phyloP scores from a whole-genome alignment of 352 stramenopile genomes.

The Phytophthora idaei region DNA sequence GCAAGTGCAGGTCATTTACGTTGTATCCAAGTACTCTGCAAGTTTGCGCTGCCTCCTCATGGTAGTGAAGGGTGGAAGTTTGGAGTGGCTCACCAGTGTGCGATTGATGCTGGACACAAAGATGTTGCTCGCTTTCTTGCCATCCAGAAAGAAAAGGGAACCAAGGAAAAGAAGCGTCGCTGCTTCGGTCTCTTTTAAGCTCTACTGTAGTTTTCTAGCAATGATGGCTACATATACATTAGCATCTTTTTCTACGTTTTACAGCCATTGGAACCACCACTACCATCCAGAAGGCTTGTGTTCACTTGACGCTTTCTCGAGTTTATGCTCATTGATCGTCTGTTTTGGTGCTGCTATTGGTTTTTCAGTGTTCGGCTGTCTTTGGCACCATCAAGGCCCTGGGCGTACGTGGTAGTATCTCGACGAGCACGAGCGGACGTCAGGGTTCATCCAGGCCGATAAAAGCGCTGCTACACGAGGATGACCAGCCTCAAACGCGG shows the following conservation, averaged over 20 bases:
- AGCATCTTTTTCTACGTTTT: constrained; percentile 9
- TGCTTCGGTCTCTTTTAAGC: constrained; percentile 23
- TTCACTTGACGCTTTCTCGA: constrained; percentile 14
- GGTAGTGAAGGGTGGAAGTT: constrained; percentile 22
- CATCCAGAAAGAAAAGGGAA: neutral
- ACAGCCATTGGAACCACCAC: constrained; percentile 35
- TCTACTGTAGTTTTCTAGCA: neutral
- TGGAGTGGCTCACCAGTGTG: constrained; percentile 13
- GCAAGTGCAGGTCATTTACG: constrained; percentile 26
- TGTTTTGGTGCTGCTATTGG: neutral
- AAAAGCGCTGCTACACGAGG: constrained; percentile 28
- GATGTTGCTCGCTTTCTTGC: constrained; percentile 30
- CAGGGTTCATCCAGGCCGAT: constrained; percentile 37
- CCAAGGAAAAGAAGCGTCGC: constrained; percentile 1
- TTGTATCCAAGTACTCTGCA: constrained; percentile 26
- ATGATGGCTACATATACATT: constrained; percentile 10
- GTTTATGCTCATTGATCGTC: constrained; percentile 1
- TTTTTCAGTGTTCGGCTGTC: constrained; percentile 8
- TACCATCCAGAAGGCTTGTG: constrained; percentile 23
- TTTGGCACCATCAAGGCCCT: constrained; percentile 37
- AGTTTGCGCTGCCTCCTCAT: constrained; percentile 14
- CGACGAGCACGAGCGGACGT: constrained; percentile 33
- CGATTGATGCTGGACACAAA: constrained; percentile 11
- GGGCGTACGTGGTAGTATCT: constrained; percentile 22
- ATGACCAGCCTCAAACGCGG: constrained; percentile 36